Evolutionary conservation across 2,329 filamentous ascomycete genomes (phyloP).

Genomic region (Thermothelomyces thermophilus): DNA sequence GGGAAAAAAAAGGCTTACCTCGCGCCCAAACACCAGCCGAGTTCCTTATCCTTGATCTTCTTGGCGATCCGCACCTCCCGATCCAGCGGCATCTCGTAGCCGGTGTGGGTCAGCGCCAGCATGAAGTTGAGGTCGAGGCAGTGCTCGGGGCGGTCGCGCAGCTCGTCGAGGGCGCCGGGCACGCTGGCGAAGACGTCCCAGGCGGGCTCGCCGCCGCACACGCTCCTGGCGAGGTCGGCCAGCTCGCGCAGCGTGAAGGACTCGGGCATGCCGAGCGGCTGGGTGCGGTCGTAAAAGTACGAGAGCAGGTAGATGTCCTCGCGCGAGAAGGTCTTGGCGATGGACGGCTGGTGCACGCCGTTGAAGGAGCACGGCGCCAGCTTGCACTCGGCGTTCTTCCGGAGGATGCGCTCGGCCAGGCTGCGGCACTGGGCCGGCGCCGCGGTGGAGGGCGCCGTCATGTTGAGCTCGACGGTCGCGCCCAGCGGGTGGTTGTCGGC

Average conservation of each 20-base stretch:
- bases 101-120: slow-evolving; percentile 84
- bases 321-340: slow-evolving; percentile 83
- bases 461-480: slow-evolving; percentile 63
- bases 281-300: slow-evolving; percentile 94
- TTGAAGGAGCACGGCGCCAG: slow-evolving; percentile 97
- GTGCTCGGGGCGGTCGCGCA: slow-evolving; percentile 76
- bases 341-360: slow-evolving; percentile 86
- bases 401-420: slow-evolving; percentile 81
- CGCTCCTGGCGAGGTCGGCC: slow-evolving; percentile 73
- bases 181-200: slow-evolving; percentile 80
- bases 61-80: slow-evolving; percentile 96
- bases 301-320: slow-evolving; percentile 96
- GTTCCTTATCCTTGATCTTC: slow-evolving; percentile 95
- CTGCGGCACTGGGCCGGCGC: slow-evolving; percentile 82
- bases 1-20: slow-evolving; percentile 50
- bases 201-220: slow-evolving; percentile 68
- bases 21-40: slow-evolving; percentile 96
- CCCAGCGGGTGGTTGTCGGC: slow-evolving; percentile 60
- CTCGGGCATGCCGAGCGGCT: slow-evolving; percentile 95
- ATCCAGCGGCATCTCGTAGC: slow-evolving; percentile 96
- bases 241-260: slow-evolving; percentile 90
- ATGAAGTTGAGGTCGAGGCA: slow-evolving; percentile 97
- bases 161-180: slow-evolving; percentile 70
- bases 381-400: slow-evolving; percentile 76
- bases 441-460: slow-evolving; percentile 72